These are phyloP conservation scores for Verbascum thapsus DNA, from an alignment of 257 asterid species.

Conservation along the genomic window DNA sequence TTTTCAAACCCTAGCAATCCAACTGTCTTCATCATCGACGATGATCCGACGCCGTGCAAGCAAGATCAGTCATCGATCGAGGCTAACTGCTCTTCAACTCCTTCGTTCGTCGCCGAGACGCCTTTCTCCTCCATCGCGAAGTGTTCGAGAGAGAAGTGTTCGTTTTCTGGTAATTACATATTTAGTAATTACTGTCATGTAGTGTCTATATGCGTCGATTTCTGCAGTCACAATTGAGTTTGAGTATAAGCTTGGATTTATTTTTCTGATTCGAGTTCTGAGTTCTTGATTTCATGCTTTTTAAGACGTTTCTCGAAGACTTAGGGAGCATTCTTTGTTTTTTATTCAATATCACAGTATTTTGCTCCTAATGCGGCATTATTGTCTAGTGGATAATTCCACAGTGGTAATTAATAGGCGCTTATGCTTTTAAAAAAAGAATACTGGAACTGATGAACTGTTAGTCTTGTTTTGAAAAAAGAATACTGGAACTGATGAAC, in stretches of 20 bases:
- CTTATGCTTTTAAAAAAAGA: background rate
- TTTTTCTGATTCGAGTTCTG: background rate
- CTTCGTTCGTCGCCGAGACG: conserved; percentile 58
- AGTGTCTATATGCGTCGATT: background rate
- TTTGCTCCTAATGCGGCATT: conserved; percentile 9
- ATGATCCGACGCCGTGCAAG: conserved; percentile 58
- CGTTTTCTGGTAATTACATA: conserved; percentile 40
- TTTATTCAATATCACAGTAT: background rate
- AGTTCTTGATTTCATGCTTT: background rate
- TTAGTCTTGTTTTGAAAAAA: background rate
- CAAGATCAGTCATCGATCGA: conserved; percentile 19
- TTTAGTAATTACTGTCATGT: background rate
- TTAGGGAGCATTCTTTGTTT: background rate
- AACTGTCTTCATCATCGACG: conserved; percentile 68
- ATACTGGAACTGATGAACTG: background rate
- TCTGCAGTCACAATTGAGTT: background rate
- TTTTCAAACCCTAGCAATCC: conserved; percentile 44
- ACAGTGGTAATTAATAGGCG: background rate
- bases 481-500: background rate
- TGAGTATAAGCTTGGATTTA: background rate
- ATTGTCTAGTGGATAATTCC: background rate
- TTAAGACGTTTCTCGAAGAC: background rate
- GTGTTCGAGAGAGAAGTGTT: conserved; percentile 36
- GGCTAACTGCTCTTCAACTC: conserved; percentile 31
- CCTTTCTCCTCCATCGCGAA: conserved; percentile 53